Evolutionary conservation across 2,329 filamentous ascomycete species (phyloP), one percentile per base, ranked within the genome.

Genomic region (Monosporascus sp.): DNA sequence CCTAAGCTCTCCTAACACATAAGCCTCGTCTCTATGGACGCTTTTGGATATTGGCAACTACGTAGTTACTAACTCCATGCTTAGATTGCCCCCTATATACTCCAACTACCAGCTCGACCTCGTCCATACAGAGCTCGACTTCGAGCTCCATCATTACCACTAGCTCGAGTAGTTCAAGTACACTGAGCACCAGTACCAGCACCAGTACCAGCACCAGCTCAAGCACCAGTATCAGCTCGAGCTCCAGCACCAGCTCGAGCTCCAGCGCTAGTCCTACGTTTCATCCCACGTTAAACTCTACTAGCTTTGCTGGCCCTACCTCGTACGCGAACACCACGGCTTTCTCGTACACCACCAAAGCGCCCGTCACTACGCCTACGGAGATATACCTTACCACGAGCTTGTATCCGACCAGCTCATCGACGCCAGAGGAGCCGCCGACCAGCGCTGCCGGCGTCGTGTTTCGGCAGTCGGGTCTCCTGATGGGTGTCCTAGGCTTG

Each of bases 41-140:
- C 9, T n/a, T 27, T 25, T 7, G 20, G 6, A 9, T 15, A n/a
- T 25, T 46, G 42, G 20, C 14, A 8, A 46, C 42, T 31, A 31
- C 31, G 11, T 34, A 46, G 11, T 27, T 4, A 15, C 42, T 46
- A 31, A 46, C 24, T 27, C 24, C 11, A 1, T 15, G 22, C 24
- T 3, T 27, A 46, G 42, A 51, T 14, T 68, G 65, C 60, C 64
- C 65, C 25, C 56, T 66, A 48, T 65, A 67, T 57, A 62, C 59
- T 37, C 52, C 58, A 11, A 47, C 64, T 22, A 47, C 58, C 39
- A 64, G 45, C 54, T 59, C 60, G 15, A 55, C 44, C 36, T 36
- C 50, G 20, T 50, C 56, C 31, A 55, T 45, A 18, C 55, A 57
- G 22, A 55, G 54, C 45, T 55, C 54, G n/a, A 52, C 56, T 11